Evolutionary conservation across 2,329 filamentous ascomycete genomes (phyloP).

Genomic region (Trichoderma atrobrunneum): DNA sequence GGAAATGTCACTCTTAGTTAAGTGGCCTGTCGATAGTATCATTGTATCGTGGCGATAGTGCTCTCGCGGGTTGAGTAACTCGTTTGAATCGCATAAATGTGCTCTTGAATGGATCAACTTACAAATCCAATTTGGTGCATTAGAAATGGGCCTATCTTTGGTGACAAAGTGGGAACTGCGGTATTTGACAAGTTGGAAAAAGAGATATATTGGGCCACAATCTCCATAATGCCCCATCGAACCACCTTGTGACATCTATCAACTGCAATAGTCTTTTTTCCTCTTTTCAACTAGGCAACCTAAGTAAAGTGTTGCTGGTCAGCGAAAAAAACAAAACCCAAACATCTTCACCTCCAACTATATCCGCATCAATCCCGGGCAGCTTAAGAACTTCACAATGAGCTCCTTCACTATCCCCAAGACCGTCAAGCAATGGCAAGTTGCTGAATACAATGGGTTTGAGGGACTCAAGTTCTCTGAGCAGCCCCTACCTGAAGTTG

Average conservation of each 20-base stretch:
- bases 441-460: conserved; percentile 47
- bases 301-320: not conserved
- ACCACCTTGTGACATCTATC: not conserved
- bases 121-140: not conserved
- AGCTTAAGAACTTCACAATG: not conserved
- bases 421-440: conserved; percentile 56
- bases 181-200: not conserved
- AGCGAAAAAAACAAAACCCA: not conserved
- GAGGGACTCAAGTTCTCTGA: conserved; percentile 57
- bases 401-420: not conserved
- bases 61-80: not conserved
- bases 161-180: not conserved
- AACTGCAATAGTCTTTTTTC: not conserved
- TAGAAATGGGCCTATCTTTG: not conserved
- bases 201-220: not conserved
- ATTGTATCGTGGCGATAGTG: not conserved
- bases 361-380: not conserved
- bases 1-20: not conserved
- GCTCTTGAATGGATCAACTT: not conserved
- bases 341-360: not conserved
- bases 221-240: not conserved
- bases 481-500: conserved; percentile 57
- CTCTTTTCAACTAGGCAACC: not conserved
- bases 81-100: not conserved
- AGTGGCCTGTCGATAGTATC: not conserved